phyloP scores from a whole-genome alignment of 768 basidiomycete genomes.

The Lentinula sp. region DNA sequence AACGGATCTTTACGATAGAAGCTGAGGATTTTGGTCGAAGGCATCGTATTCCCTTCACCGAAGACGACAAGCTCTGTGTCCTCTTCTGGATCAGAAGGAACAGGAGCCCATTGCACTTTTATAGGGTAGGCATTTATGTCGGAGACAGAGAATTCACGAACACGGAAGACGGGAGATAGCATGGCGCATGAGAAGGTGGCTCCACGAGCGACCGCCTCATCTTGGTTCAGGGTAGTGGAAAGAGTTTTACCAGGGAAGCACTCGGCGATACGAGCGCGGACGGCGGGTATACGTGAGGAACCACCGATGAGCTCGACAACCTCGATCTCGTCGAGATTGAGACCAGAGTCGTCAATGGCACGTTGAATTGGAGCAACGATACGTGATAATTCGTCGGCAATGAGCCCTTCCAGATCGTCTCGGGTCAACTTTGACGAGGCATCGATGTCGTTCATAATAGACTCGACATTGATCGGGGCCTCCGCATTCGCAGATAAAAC shows the following conservation, averaged over 20 bases:
- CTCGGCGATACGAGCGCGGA: slow-evolving; percentile 80
- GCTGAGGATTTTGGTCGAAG: slow-evolving; percentile 92
- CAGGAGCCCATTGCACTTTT: slow-evolving; percentile 82
- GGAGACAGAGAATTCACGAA: slow-evolving; percentile 87
- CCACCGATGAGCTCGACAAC: slow-evolving; percentile 93
- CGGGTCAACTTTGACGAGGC: slow-evolving; percentile 81
- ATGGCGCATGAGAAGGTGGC: slow-evolving; percentile 97
- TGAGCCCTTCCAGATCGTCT: slow-evolving; percentile 77
- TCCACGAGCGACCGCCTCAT: slow-evolving; percentile 94
- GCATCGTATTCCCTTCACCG: slow-evolving; percentile 77
- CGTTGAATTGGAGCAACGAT: slow-evolving; percentile 71
- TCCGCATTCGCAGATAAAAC: slow-evolving; percentile 91
- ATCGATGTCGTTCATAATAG: slow-evolving; percentile 94
- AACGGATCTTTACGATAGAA: slow-evolving; percentile 90
- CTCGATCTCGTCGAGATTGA: slow-evolving; percentile 82
- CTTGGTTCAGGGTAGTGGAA: slow-evolving; percentile 92
- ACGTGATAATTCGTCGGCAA: slow-evolving; percentile 68
- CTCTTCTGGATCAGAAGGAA: slow-evolving; percentile 73
- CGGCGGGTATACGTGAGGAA: slow-evolving; percentile 86
- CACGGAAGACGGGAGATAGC: slow-evolving; percentile 96
- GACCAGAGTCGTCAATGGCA: slow-evolving; percentile 75
- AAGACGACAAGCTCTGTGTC: slow-evolving; percentile 92
- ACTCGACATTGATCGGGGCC: slow-evolving; percentile 88
- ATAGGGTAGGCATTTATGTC: slow-evolving; percentile 87
- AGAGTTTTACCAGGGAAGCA: slow-evolving; percentile 82